Base-by-base conservation (phyloP, 208 protist genomes). In the Endotrypanum monterogeii region DNA sequence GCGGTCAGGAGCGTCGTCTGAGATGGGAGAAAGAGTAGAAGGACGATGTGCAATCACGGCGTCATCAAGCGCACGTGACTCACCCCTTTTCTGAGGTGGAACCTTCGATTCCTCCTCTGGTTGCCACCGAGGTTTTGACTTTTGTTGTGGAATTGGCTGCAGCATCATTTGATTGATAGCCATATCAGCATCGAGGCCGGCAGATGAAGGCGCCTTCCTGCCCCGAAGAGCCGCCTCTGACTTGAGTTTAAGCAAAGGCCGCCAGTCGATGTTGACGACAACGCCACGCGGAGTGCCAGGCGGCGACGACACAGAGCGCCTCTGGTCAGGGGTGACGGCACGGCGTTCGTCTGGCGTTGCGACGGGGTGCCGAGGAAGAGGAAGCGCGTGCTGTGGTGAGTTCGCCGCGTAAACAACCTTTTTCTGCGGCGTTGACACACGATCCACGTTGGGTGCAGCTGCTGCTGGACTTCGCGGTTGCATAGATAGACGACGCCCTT, bases 391-490 rank as follows among this genome's bases (percentile, higher is more conserved):
- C 44, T 67, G 70, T 41, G 76, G 76, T 3, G 76, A 80, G 61
- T 80, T 80, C 23, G 76, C 76, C 20, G 76, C 76, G 48, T 68
- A 74, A 28, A 80, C 63, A 12, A 80, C 76, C 39, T 66, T 80
- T 18, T 69, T 68, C 20, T 41, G 48, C 23, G 76, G 69, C 39
- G 46, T 51, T 0, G 48, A 23, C 8, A 25, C 12, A 16, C 44
- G 70, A 56, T 67, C 60, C 20, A 54, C 61, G n/a, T 48, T 60
- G 14, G 58, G 52, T 14, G 44, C 69, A 8, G 71, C 63, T 37
- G 63, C 23, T 63, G 23, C 76, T 30, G 60, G 37, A 66, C 41
- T 74, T 48, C 48, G 39, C 58, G 25, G 60, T 14, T 50, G 76
- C 35, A 14, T 28, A 7, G 44, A 56, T 37, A 58, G 18, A 28